phyloP scores from a whole-genome alignment of 2,329 filamentous ascomycete genomes.

The Alternaria triticimaculans region DNA sequence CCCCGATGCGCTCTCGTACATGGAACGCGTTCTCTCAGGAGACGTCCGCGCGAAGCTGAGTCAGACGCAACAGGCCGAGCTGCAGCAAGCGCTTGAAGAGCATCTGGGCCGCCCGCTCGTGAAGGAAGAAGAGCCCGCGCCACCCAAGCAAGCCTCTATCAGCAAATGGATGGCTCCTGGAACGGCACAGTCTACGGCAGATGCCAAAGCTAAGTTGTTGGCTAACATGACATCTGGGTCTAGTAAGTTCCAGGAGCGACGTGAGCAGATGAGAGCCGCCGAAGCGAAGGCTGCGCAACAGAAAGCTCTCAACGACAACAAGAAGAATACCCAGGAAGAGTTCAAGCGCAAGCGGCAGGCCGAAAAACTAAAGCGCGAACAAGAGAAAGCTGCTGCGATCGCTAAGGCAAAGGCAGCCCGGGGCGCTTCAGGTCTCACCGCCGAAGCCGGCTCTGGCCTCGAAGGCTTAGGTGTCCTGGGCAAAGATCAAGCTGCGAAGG shows the following conservation, averaged over 20 bases:
- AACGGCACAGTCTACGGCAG: slow-evolving; percentile 22
- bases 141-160: slow-evolving; percentile 51
- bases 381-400: slow-evolving; percentile 73
- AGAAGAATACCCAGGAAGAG: slow-evolving; percentile 47
- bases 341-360: slow-evolving; percentile 77
- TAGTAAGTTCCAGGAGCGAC: slow-evolving; percentile 37
- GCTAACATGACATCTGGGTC: slow-evolving; percentile 37
- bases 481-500: slow-evolving; percentile 76
- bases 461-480: slow-evolving; percentile 74
- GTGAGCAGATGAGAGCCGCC: slow-evolving; percentile 29
- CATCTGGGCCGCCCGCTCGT: slow-evolving; percentile 51
- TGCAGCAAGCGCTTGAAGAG: slow-evolving; percentile 67
- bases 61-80: slow-evolving; percentile 82
- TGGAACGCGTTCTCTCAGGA: slow-evolving; percentile 70
- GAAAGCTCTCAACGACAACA: slow-evolving; percentile 33
- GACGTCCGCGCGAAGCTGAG: slow-evolving; percentile 79
- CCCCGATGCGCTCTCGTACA: slow-evolving; percentile 63
- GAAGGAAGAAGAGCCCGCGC: slow-evolving; percentile 43
- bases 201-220: slow-evolving; percentile 37
- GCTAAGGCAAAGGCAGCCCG: slow-evolving; percentile 68
- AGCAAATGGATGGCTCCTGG: slow-evolving; percentile 50
- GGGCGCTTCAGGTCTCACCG: slow-evolving; percentile 62
- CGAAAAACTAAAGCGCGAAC: slow-evolving; percentile 76
- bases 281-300: slow-evolving; percentile 34
- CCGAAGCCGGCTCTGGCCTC: slow-evolving; percentile 80